phyloP scores from a whole-genome alignment of 805 yeast genomes.

The Zygosaccharomyces lentus region DNA sequence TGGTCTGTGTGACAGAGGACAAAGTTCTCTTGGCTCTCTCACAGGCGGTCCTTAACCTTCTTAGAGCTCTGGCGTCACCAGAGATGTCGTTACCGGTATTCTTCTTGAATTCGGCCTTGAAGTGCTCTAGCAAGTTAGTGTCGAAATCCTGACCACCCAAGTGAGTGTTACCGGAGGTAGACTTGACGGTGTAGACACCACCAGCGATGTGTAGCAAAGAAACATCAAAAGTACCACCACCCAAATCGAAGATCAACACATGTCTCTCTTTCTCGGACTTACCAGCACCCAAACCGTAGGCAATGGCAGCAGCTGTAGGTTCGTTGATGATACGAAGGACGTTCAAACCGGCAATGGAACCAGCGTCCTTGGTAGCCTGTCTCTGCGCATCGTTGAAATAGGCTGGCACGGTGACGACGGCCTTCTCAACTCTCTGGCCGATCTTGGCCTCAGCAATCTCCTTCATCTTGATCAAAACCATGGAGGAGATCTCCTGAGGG shows the following conservation, averaged over 20 bases:
- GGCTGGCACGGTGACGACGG: constrained; percentile 77
- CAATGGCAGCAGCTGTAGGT: constrained; percentile 97
- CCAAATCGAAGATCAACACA: constrained; percentile 90
- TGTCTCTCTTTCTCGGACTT: constrained; percentile 76
- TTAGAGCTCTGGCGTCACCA: constrained; percentile 87
- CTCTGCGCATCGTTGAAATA: constrained; percentile 77
- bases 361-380: constrained; percentile 81
- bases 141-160: constrained; percentile 99
- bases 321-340: constrained; percentile 73
- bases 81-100: constrained; percentile 91
- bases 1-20: constrained; percentile 93
- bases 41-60: constrained; percentile 98
- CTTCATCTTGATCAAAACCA: constrained; percentile 79
- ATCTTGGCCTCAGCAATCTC: constrained; percentile 74
- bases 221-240: constrained; percentile 99
- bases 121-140: constrained; percentile 89
- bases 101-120: constrained; percentile 91
- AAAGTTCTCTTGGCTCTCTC: constrained; percentile 99
- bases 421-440: constrained; percentile 66
- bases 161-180: constrained; percentile 99
- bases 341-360: constrained; percentile 75
- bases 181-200: constrained; percentile 95
- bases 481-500: constrained; percentile 72
- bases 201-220: constrained; percentile 89
- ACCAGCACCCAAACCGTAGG: constrained; percentile 96